Evolutionary conservation across 2,329 filamentous ascomycete species (phyloP).

Genomic region (Colletotrichum sansevieriae): DNA sequence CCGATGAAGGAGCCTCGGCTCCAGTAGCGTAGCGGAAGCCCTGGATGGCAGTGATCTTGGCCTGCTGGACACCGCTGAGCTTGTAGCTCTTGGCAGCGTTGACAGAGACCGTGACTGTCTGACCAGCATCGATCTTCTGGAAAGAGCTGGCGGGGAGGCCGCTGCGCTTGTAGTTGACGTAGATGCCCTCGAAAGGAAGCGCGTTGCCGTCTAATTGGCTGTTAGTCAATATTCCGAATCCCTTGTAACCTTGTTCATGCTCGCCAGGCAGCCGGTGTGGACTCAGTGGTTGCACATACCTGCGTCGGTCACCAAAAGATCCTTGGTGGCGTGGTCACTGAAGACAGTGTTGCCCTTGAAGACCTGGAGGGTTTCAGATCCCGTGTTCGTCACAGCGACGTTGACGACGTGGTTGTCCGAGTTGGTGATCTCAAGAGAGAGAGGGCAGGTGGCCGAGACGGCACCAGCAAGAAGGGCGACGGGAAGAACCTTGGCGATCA

Average conservation of each 20-base stretch:
- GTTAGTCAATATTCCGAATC: not conserved
- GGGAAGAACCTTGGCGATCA: constrained; percentile 37
- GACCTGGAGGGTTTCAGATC: constrained; percentile 33
- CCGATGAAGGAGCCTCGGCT: constrained; percentile 11
- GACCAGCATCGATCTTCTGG: constrained; percentile 36
- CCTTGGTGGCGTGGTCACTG: constrained; percentile 38
- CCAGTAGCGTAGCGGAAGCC: constrained; percentile 37
- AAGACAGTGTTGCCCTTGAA: constrained; percentile 40
- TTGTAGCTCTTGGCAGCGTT: constrained; percentile 40
- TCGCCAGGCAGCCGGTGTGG: too few relatives aligned
- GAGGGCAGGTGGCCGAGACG: constrained; percentile 35
- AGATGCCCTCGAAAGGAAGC: constrained; percentile 37
- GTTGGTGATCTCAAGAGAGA: constrained; percentile 32
- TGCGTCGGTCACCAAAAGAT: constrained; percentile 38
- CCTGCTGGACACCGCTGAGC: constrained; percentile 30
- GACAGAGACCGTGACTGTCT: constrained; percentile 36
- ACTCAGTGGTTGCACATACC: constrained; percentile 7
- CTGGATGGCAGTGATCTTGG: constrained; percentile 37
- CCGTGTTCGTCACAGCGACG: constrained; percentile 38
- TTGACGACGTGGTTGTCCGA: constrained; percentile 34
- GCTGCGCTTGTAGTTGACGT: constrained; percentile 37
- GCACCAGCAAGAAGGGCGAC: constrained; percentile 37
- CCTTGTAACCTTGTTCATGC: too few relatives aligned
- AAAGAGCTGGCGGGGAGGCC: constrained; percentile 28
- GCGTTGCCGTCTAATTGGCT: constrained; percentile 20